Evolutionary conservation across 2,329 filamentous ascomycete genomes (phyloP), one percentile per base, ranked within the genome.

Genomic region (Gaeumannomyces sp.): DNA sequence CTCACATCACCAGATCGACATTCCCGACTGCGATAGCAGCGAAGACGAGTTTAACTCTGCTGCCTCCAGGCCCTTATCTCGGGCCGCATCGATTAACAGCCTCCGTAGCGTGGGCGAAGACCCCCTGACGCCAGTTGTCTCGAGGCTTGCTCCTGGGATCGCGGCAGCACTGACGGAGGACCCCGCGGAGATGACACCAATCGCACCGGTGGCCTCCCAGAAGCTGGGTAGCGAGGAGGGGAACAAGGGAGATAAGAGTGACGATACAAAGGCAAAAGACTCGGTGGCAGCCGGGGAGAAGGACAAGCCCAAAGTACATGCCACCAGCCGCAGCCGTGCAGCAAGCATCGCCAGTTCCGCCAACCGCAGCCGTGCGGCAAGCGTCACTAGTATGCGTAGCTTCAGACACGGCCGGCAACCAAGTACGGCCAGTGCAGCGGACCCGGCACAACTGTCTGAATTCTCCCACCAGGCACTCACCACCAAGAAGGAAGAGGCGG

Each of bases 401-500:
- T 16, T 38, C 27, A 29, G 50, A 1, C 61, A 57, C 29, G 56
- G 70, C 61, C 76, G 80, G 59, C 74, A 80, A 33, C 70, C 70
- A 2, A 80, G 77, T 70, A 71, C 74, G n/a, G 72, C 75, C 8
- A 69, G 70, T 62, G 65, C 72, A 27, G 71, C 69, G 27, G 70
- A 70, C 25, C 66, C 69, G 57, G 64, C 64, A n/a, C 70, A 78
- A 62, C 74, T 87, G 25, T 97, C 93, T 13, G 93, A 96, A 76
- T 98, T 91, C 82, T 98, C 95, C 1, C 94, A 99, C 74, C 93
- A 97, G 76, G 87, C 89, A 69, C 78, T 93, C 61, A 84, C 87
- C 13, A 78, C 83, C 22, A 81, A 86, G 67, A 81, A 83, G 57
- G 79, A 85, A 16, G 77, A 83, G 16, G 79, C 84, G 60, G 78